These are phyloP conservation scores for Elsinoe ampelina DNA, from an alignment of 2,329 filamentous ascomycete species.

Conservation along the genomic window DNA sequence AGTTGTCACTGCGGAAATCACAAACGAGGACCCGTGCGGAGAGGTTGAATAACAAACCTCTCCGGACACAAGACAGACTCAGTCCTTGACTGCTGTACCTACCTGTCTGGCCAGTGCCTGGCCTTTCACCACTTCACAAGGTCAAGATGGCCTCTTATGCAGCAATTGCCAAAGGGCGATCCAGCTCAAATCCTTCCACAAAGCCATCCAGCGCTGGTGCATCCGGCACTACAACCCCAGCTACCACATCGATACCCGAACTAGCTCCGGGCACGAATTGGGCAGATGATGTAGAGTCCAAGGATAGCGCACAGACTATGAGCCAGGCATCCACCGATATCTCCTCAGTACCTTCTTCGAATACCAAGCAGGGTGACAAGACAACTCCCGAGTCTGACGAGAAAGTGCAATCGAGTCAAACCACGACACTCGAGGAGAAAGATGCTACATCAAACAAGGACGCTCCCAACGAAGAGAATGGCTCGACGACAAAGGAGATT, in stretches of 20 bases:
- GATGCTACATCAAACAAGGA: background rate
- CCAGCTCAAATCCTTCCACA: conserved; percentile 38
- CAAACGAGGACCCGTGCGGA: conserved; percentile 1
- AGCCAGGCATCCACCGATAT: conserved; percentile 21
- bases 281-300: conserved; percentile 40
- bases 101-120: background rate
- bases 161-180: conserved; percentile 80
- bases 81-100: background rate
- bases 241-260: conserved; percentile 30
- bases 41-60: conserved; percentile 12
- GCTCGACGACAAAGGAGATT: conserved; percentile 21
- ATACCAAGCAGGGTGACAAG: background rate
- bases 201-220: conserved; percentile 37
- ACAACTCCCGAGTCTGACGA: background rate
- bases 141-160: conserved; percentile 63
- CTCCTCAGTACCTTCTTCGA: conserved; percentile 34
- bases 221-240: conserved; percentile 34
- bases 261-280: conserved; percentile 32
- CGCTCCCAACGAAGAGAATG: conserved; percentile 18
- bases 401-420: background rate
- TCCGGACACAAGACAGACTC: conserved; percentile 11
- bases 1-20: background rate
- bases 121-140: background rate
- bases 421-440: conserved; percentile 13
- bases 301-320: conserved; percentile 21